These are phyloP conservation scores for Rhytidiadelphus loreus DNA, from an alignment of 225 moss, liverwort and hornwort species.

Conservation along the genomic window DNA sequence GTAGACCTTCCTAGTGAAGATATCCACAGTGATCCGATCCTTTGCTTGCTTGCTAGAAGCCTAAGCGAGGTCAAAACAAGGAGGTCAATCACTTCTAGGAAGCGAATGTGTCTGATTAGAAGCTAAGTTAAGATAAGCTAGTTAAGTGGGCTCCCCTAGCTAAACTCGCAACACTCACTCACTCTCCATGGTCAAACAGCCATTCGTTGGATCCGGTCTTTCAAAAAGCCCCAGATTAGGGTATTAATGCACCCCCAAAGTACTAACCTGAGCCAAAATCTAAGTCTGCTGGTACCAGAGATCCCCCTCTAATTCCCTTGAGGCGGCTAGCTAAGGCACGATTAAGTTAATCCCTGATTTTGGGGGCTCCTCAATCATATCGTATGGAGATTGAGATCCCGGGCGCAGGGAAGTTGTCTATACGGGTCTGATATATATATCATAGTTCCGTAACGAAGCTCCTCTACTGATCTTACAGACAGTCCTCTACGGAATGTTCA, in stretches of 20 bases:
- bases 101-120: background rate
- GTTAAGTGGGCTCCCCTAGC: background rate
- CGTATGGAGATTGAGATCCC: conserved; percentile 3
- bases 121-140: background rate
- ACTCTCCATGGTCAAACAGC: background rate
- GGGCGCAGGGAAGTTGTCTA: background rate
- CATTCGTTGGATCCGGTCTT: background rate
- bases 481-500: background rate
- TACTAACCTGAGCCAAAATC: conserved; percentile 3
- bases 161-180: background rate
- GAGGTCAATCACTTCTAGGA: background rate
- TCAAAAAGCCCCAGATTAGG: background rate
- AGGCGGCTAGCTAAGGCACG: conserved; percentile 4
- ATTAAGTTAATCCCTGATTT: conserved; percentile 10
- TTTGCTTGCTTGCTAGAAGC: background rate
- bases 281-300: conserved; percentile 12
- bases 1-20: background rate
- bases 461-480: background rate
- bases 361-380: conserved; percentile 19
- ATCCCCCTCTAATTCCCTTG: conserved; percentile 7
- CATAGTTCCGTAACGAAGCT: background rate
- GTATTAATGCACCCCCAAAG: conserved; percentile 16
- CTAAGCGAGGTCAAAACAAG: background rate
- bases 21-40: background rate
- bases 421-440: background rate